Percentiles rank a stretch among this genome's conserved stretches.
These are phyloP conservation scores for Fusarium stilboides DNA, from an alignment of 2,329 filamentous ascomycete species.

Conservation along the genomic window DNA sequence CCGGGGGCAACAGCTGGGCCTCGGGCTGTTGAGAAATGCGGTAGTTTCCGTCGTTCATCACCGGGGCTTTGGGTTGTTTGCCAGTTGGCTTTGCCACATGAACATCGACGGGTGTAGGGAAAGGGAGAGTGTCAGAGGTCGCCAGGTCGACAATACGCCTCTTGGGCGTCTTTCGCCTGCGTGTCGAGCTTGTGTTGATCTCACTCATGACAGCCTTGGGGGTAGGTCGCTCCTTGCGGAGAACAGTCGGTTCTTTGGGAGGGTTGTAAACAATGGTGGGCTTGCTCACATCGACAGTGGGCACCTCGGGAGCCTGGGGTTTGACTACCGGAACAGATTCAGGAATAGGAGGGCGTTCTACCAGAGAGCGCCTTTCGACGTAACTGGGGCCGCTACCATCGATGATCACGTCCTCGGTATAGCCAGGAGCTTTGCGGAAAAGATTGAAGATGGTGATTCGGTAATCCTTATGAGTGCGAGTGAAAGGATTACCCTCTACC, in stretches of 20 bases:
- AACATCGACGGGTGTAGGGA: conserved; percentile 52
- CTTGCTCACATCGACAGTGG: conserved; percentile 77
- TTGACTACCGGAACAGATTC: conserved; percentile 84
- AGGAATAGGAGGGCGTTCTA: conserved; percentile 84
- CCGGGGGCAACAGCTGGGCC: conserved; percentile 53
- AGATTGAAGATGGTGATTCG: conserved; percentile 95
- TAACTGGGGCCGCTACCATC: conserved; percentile 89
- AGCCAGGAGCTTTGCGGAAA: conserved; percentile 91
- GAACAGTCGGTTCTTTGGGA: conserved; percentile 65
- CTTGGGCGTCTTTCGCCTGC: conserved; percentile 73
- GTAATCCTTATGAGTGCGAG: conserved; percentile 87
- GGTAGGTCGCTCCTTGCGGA: conserved; percentile 72
- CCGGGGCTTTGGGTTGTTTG: conserved; percentile 41
- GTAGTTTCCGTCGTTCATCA: conserved; percentile 57
- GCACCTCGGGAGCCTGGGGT: conserved; percentile 73
- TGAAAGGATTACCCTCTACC: conserved; percentile 93
- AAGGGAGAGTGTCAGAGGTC: conserved; percentile 61
- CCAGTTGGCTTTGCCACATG: conserved; percentile 34
- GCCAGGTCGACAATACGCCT: conserved; percentile 76
- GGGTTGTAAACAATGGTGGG: conserved; percentile 71
- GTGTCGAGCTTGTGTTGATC: conserved; percentile 70
- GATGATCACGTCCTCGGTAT: conserved; percentile 90
- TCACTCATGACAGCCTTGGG: conserved; percentile 71
- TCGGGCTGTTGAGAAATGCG: conserved; percentile 62
- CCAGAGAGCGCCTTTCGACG: conserved; percentile 85